Conservation (phyloP, 176 grass and related monocot genomes). For the Hsuehochloa calcarea region DNA sequence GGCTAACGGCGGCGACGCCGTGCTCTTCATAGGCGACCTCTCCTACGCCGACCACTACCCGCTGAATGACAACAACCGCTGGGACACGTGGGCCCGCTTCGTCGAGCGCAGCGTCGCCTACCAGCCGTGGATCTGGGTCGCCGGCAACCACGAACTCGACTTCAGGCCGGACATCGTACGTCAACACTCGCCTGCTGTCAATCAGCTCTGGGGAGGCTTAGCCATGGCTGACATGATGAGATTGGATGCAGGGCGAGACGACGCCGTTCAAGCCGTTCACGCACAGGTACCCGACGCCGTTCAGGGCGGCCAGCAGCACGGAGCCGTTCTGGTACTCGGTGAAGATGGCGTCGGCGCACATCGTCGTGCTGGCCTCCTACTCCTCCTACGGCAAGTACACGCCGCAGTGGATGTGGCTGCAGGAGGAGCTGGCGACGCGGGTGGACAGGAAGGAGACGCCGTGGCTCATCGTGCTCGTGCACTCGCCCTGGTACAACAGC, state of each 20-base stretch:
- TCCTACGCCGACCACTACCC: slow-evolving; percentile 67
- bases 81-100: slow-evolving; percentile 70
- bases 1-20: slow-evolving; percentile 27
- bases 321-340: slow-evolving; percentile 63
- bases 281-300: slow-evolving; percentile 57
- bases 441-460: slow-evolving; percentile 51
- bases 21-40: slow-evolving; percentile 68
- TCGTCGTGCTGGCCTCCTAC: slow-evolving; percentile 58
- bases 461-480: slow-evolving; percentile 58
- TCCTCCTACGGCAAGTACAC: slow-evolving; percentile 74
- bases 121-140: slow-evolving; percentile 67
- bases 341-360: slow-evolving; percentile 37
- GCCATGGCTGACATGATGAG: not conserved
- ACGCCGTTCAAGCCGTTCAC: slow-evolving; percentile 58
- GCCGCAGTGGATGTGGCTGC: slow-evolving; percentile 65
- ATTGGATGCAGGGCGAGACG: slow-evolving; percentile 30
- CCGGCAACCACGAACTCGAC: slow-evolving; percentile 77
- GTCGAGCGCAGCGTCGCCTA: slow-evolving; percentile 57
- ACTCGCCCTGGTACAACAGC: slow-evolving; percentile 78
- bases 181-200: not conserved
- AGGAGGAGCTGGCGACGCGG: slow-evolving; percentile 27
- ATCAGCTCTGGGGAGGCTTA: not conserved
- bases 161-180: slow-evolving; percentile 41
- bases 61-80: slow-evolving; percentile 59
- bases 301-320: slow-evolving; percentile 40